Percentiles rank a stretch among this genome's conserved stretches.
These are phyloP conservation scores for Musa troglodytarum DNA, from an alignment of 176 grass and related monocot species.

Conservation along the genomic window DNA sequence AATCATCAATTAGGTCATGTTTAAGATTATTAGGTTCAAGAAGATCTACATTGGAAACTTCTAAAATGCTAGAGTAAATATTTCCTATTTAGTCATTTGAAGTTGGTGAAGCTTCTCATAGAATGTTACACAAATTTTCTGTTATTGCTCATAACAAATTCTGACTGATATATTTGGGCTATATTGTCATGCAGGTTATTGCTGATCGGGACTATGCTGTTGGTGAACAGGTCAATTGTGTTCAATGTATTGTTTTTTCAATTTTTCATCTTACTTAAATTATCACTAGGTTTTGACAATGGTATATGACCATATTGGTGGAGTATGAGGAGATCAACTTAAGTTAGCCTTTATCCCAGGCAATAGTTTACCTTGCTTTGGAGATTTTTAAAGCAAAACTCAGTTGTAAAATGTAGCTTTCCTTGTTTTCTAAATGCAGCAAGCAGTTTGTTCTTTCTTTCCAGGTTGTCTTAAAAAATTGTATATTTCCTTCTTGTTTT, in stretches of 20 bases:
- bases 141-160: background rate
- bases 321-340: background rate
- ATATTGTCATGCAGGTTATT: constrained; percentile 15
- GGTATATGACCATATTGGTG: background rate
- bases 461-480: background rate
- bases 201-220: constrained; percentile 46
- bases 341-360: background rate
- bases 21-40: too few relatives aligned
- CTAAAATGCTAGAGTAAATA: too few relatives aligned
- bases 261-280: background rate
- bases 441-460: background rate
- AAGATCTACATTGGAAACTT: too few relatives aligned
- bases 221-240: constrained; percentile 51
- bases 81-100: background rate
- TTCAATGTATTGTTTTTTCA: background rate
- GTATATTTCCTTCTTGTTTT: background rate
- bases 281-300: background rate
- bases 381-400: background rate
- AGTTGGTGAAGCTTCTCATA: background rate
- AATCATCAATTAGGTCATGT: too few relatives aligned
- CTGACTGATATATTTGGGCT: background rate
- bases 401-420: background rate
- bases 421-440: too few relatives aligned
- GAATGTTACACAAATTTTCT: background rate
- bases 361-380: constrained; percentile 13